Percentiles rank a stretch among this genome's conserved stretches.
These are phyloP conservation scores for Globisporangium spiculum DNA, from an alignment of 352 stramenopile genomes.

Conservation along the genomic window DNA sequence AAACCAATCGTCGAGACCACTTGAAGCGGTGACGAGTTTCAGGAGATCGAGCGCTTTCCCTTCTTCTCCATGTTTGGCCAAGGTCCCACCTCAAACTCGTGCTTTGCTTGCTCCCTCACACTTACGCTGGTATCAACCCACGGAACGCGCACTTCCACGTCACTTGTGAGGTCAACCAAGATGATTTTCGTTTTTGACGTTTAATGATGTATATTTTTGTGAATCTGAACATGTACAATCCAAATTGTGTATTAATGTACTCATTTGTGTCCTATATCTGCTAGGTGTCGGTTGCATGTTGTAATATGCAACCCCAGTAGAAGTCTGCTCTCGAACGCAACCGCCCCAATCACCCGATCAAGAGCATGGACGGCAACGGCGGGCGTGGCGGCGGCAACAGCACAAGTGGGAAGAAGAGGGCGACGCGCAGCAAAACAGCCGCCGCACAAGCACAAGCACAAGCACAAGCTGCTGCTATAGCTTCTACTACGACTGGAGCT, in stretches of 20 bases:
- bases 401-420: neutral
- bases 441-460: neutral
- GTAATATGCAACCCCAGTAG: neutral
- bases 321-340: neutral
- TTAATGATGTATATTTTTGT: neutral
- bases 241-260: neutral
- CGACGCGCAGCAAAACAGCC: neutral
- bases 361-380: conserved; percentile 2
- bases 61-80: conserved; percentile 15
- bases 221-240: neutral
- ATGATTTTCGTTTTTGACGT: neutral
- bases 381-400: neutral
- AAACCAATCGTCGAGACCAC: conserved; percentile 59
- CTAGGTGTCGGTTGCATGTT: neutral
- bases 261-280: neutral
- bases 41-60: conserved; percentile 34
- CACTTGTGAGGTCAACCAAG: no score
- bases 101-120: conserved; percentile 29
- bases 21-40: conserved; percentile 41
- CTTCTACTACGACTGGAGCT: neutral
- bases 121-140: conserved; percentile 43
- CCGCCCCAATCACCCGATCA: neutral
- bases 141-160: conserved; percentile 24
- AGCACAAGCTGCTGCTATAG: neutral
- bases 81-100: conserved; percentile 23